Base-by-base conservation (phyloP, 441 rosid species). In the Pelargonium citronellum region DNA sequence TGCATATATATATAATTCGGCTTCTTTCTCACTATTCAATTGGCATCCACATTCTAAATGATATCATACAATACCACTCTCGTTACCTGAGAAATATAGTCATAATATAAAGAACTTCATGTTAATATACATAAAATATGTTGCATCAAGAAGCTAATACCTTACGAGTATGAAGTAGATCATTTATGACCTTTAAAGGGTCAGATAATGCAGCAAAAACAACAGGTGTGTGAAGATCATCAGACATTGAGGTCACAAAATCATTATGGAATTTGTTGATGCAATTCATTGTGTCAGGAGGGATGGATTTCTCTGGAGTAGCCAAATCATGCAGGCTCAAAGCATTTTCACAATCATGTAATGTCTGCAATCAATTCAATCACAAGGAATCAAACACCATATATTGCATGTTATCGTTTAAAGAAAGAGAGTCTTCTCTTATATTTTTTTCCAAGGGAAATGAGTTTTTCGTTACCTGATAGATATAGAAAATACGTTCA, bases 191-290 rank as follows among this genome's bases (percentile, higher is more conserved):
- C 73, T 90, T 94, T 75, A 94, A 73, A 8, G 95, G 95, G 49
- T 90, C 97, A 44, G 99, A 91, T 65, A 94, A 67, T 65, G 92
- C 94, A 71, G 97, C 93, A 79, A 94, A 81, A 68, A 93, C 78
- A 64, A 81, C 91, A 0, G 97, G 87, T 13, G 94, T 90, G 73
- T 74, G 95, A 70, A 94, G 92, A 87, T 94, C 96, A 90, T 94
- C 96, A 3, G 89, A 89, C 96, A 94, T 90, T 0, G 96, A 90
- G 69, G 86, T 81, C 71, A 85, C 51, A 57, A 86, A 86, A 51
- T 84, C 85, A 67, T 83, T 76, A 51, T 71, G 78, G 77, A 94
- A 89, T 73, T 83, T 83, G 60, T 69, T 78, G 67, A 89, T 78
- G 73, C 68, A 65, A 66, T 79, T 75, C 65, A 79, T 37, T 47